Conservation (phyloP, 176 grass and related monocot genomes). For the Melocanna baccifera region DNA sequence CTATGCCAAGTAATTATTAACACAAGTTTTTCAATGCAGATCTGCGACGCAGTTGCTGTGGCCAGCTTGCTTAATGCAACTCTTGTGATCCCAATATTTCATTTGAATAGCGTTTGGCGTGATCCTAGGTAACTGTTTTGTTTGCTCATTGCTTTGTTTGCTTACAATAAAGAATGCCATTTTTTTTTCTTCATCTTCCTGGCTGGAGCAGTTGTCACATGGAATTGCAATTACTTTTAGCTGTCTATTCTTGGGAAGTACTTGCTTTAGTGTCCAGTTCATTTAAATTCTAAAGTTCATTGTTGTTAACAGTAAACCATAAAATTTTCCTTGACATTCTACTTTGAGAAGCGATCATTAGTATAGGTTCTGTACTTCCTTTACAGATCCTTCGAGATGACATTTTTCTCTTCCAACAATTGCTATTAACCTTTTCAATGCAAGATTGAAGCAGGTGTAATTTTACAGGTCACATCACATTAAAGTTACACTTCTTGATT, state of each 20-base stretch:
- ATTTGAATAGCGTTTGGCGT: conserved; percentile 94
- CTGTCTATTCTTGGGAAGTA: background rate
- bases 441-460: background rate
- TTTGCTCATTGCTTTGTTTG: background rate
- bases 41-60: conserved; percentile 93
- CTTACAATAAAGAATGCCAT: background rate
- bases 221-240: background rate
- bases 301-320: background rate
- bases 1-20: conserved; percentile 24
- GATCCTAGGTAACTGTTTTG: conserved; percentile 67
- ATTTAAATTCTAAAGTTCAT: background rate
- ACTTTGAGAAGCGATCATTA: background rate
- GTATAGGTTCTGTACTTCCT: background rate
- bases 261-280: background rate
- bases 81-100: conserved; percentile 89
- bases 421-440: background rate
- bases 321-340: background rate
- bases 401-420: background rate
- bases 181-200: conserved; percentile 8
- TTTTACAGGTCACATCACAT: background rate
- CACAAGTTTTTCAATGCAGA: conserved; percentile 52
- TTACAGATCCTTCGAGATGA: background rate
- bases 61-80: conserved; percentile 89
- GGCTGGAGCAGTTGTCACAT: background rate
- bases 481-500: background rate